These are phyloP conservation scores for Boeremia lycopersici DNA, from an alignment of 2,329 filamentous ascomycete species.

Conservation along the genomic window DNA sequence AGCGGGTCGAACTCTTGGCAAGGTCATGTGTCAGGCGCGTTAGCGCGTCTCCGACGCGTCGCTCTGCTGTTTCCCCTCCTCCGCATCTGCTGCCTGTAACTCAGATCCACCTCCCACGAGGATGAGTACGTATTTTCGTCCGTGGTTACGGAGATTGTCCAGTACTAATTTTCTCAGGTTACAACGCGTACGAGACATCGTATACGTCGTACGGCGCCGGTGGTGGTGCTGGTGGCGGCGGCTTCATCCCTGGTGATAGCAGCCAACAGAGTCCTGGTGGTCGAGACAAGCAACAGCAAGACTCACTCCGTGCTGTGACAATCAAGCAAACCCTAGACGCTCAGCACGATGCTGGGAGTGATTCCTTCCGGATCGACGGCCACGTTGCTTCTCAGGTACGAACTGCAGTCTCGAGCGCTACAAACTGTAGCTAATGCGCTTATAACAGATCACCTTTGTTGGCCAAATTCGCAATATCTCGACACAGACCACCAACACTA, in stretches of 20 bases:
- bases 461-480: constrained; percentile 89
- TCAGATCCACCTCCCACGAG: constrained; percentile 15
- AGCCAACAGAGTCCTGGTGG: constrained; percentile 52
- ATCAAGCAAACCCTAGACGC: constrained; percentile 93
- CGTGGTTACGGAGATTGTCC: constrained; percentile 26
- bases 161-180: constrained; percentile 30
- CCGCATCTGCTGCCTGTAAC: constrained; percentile 14
- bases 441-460: constrained; percentile 76
- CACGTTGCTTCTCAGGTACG: constrained; percentile 66
- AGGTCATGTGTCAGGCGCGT: constrained; percentile 15
- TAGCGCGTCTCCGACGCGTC: constrained; percentile 37
- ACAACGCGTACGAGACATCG: constrained; percentile 50
- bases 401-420: background rate
- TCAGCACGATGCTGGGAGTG: constrained; percentile 63
- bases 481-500: constrained; percentile 87
- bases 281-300: constrained; percentile 67
- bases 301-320: constrained; percentile 89
- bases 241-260: constrained; percentile 62
- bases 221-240: constrained; percentile 62
- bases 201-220: constrained; percentile 64
- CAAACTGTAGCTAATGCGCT: constrained; percentile 16
- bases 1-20: constrained; percentile 38
- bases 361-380: constrained; percentile 80
- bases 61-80: constrained; percentile 13
- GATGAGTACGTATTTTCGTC: constrained; percentile 13